Evolutionary conservation across 2,329 filamentous ascomycete genomes (phyloP).

Genomic region (Beauveria varroae): DNA sequence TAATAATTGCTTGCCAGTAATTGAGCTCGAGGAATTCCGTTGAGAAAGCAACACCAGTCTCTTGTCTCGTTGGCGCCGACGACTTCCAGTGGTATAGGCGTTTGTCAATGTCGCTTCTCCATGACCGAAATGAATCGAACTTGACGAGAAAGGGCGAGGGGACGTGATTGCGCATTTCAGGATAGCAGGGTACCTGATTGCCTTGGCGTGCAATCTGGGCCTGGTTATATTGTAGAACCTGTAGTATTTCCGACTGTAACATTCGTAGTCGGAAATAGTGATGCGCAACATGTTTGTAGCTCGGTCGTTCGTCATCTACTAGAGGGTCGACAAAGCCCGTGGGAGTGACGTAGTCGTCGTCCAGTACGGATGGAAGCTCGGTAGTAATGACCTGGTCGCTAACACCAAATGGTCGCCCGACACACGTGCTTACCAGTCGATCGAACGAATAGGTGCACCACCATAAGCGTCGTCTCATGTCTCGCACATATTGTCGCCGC

Average conservation of each 20-base stretch:
- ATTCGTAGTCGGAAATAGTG: slow-evolving; percentile 88
- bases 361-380: slow-evolving; percentile 81
- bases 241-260: slow-evolving; percentile 88
- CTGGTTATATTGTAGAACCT: slow-evolving; percentile 89
- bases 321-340: slow-evolving; percentile 61
- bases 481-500: slow-evolving; percentile 75
- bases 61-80: slow-evolving; percentile 64
- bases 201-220: slow-evolving; percentile 66
- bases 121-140: slow-evolving; percentile 79
- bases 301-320: slow-evolving; percentile 53
- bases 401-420: slow-evolving; percentile 87
- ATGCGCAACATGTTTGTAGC: slow-evolving; percentile 84
- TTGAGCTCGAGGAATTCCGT: slow-evolving; percentile 88
- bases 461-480: slow-evolving; percentile 81
- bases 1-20: slow-evolving; percentile 95
- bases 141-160: slow-evolving; percentile 78
- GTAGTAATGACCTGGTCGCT: slow-evolving; percentile 96
- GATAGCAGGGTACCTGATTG: slow-evolving; percentile 57
- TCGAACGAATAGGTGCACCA: slow-evolving; percentile 97
- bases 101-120: slow-evolving; percentile 80
- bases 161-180: slow-evolving; percentile 69
- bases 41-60: slow-evolving; percentile 84
- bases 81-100: slow-evolving; percentile 82
- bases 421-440: slow-evolving; percentile 88
- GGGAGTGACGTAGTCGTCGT: slow-evolving; percentile 81